Evolutionary conservation across 2,329 filamentous ascomycete genomes (phyloP), one percentile per base, ranked within the genome.

Genomic region (Stemphylium beticola): DNA sequence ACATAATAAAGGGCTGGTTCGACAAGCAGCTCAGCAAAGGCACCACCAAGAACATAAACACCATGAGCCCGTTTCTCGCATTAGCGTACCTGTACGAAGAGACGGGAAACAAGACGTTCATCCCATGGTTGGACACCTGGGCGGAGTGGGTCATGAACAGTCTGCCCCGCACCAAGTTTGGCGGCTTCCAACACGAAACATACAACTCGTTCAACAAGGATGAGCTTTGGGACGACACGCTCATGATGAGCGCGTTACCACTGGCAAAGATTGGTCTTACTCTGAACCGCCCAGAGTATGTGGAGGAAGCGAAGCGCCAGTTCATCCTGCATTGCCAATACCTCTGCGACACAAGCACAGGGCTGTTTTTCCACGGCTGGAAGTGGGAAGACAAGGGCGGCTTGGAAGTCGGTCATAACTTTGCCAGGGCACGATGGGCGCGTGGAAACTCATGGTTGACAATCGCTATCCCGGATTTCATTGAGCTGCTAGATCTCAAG

Each of bases 171-270:
- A 93, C 90, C 0, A 84, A 83, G 44, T 87, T 86, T 68, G 89
- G 87, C 81, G 68, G 87, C 53, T 89, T 92, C 80, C 89, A 92
- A 74, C 89, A 90, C 74, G 84, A 88, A 57, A 93, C 90, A 0
- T 92, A 92, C 64, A 76, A 87, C 29, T 82, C 85, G 2, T 81
- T 84, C 60, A 92, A 93, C 74, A 81, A 86, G 58, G 83, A 91
- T 71, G 88, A 93, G 77, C 80, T 93, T 18, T 93, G 90, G 90
- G 90, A 92, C 63, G 90, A 93, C 71, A 93, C 90, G 5, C 80
- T 93, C 39, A 93, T 93, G 90, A 93, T 93, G 90, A 92, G 89
- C 0, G 90, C 92, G 5, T 78, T 93, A 75, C 90, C 90, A 1
- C 80, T 93, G 15, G 89, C 89, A 15, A 93, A 93, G 78, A 92